Evolutionary conservation across 805 yeast species (phyloP), one percentile per base, ranked within the genome.

Genomic region (Candida corydali): DNA sequence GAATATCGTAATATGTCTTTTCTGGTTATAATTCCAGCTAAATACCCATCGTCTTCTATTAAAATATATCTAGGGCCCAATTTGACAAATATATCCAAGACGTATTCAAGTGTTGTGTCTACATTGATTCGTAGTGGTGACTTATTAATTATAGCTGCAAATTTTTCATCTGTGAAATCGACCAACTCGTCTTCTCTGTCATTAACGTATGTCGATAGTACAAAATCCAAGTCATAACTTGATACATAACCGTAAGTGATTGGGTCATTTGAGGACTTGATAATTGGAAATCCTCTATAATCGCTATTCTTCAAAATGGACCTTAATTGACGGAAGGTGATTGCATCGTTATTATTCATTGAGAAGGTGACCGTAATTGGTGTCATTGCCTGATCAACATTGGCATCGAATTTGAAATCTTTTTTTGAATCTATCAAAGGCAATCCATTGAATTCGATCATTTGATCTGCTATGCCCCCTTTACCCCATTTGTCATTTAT

Each of bases 391-490:
- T 63, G 57, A 25, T 73, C 76, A 12, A 35, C 42, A 2, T 57
- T 52, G 3, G 59, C 52, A 28, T 53, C 52, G 50, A 81, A 79
- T 12, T 63, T 63, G 42, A 73, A 78, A 30, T 81, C 86, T 44
- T 82, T 89, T 49, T 82, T 82, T 9, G 78, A 65, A 52, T 76
- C 88, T 18, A 91, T 70, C 40, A 76, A 76, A 0, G 99, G 98
- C 32, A 86, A 69, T 0, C 96, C 96, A 59, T 88, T 89, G 50
- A 86, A 84, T 26, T 68, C 63, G 43, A 94, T 88, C 86, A 89
- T 89, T 58, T 87, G 94, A 54, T 93, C 98, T 0, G 98, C 96
- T 42, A 93, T 91, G 1, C 98, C 98, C 0, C 78, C 78, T 17
- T 73, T 67, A 2, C 95, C 95, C 68, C 82, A 80, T 38, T 63